Evolutionary conservation across 441 rosid genomes (phyloP).

Genomic region (Pelargonium australe): DNA sequence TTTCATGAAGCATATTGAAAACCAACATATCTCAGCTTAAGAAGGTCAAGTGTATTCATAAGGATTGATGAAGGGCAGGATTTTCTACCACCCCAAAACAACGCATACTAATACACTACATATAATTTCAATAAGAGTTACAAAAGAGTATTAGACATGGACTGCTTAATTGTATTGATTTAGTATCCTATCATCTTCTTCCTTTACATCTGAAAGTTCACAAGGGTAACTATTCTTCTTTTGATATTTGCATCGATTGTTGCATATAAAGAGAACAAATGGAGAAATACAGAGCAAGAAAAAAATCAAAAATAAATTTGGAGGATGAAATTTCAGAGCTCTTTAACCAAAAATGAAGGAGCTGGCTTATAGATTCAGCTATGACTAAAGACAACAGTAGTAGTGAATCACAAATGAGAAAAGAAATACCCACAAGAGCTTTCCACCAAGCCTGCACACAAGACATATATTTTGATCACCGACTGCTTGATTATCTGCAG

Average conservation of each 20-base stretch:
- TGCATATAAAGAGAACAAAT: not conserved
- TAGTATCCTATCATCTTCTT: no score
- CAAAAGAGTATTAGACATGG: no score
- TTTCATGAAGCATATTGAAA: no score
- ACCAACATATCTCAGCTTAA: no score
- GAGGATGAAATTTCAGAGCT: not conserved
- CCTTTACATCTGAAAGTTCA: no score
- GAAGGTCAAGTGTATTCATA: no score
- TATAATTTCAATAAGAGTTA: no score
- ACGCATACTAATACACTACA: no score
- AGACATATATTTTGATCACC: slow-evolving; percentile 17
- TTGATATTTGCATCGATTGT: not conserved
- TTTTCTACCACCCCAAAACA: no score
- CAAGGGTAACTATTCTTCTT: no score
- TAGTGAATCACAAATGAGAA: slow-evolving; percentile 15
- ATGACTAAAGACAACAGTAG: slow-evolving; percentile 14
- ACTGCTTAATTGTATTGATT: no score
- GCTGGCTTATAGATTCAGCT: not conserved
- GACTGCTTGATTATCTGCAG: slow-evolving; percentile 19
- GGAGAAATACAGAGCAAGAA: not conserved
- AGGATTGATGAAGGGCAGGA: no score
- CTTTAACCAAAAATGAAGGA: not conserved
- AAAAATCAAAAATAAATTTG: slow-evolving; percentile 3
- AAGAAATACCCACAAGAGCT: slow-evolving; percentile 45
- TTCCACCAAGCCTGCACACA: slow-evolving; percentile 48